Base-by-base conservation (phyloP, 2,329 filamentous ascomycete species). In the Fusarium annulatum region DNA sequence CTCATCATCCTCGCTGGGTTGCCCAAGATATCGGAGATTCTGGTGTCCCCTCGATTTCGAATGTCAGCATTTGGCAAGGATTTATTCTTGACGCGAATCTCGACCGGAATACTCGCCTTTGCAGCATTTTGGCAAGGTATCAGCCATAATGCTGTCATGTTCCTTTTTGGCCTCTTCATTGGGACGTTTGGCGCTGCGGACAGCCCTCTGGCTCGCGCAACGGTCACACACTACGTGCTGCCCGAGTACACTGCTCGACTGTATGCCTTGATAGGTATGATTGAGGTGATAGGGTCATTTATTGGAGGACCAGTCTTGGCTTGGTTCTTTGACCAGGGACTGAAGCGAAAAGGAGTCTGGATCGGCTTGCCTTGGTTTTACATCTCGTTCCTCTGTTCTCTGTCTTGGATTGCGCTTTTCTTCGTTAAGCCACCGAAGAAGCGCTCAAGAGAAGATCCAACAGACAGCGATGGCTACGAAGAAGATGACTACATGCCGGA, bases 321-420 rank as follows among this genome's bases (percentile, higher is more conserved):
- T 0, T 81, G 80, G 77, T 81, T 77, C 28, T 85, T 85, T 58
- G 80, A 81, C 9, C 59, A 75, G 18, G 83, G 84, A 0, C 45
- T 85, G 70, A 77, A 80, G 53, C 75, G 59, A 57, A 82, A 80
- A 62, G 82, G 83, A 0, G 23, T 79, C 3, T 82, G 80, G 80
- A 83, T 77, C 39, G 84, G 84, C 1, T 34, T 84, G 62, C 84
- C 83, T 9, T 85, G 81, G 79, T 79, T 84, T 52, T 85, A 85
- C 55, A 70, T 84, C 21, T 78, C 79, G 2, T 65, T 79, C 18
- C 68, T 84, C 9, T 81, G 75, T 11, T 55, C 51, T 3, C 4
- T 81, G 2, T 74, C 81, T 10, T 77, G 79, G 64, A 57, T 76
- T 4, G 80, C 80, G 0, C 59, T 82, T 12, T 60, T 77, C 18